Base-by-base conservation (phyloP, 495 filamentous ascomycete genomes). In the Aspergillus bridgeri region DNA sequence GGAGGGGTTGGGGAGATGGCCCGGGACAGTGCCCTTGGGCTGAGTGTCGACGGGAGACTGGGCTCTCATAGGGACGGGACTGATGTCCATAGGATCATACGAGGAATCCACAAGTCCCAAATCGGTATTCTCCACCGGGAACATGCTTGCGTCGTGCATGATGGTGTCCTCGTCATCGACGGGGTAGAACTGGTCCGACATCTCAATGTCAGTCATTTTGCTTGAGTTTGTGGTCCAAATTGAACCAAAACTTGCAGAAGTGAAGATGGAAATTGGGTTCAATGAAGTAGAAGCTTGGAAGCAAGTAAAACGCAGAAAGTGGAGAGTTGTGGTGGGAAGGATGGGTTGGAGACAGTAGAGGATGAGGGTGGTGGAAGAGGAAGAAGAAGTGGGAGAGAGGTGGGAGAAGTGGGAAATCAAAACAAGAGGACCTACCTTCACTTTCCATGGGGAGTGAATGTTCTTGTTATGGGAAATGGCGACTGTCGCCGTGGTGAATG, bases 51-150 rank as follows among this genome's bases (percentile, higher is more conserved):
- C 27, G n/a, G 18, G 48, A 19, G 48, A 33, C 20, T 8, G 48
- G 22, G 6, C 48, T 1, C 3, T n/a, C 15, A 49, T 13, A 23
- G 57, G 38, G 45, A 54, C 19, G 19, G 59, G 50, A 29, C 47
- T 53, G 22, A 63, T 60, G 25, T 67, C 59, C 64, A 64, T 67
- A 6, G 61, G 59, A 58, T 62, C 61, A 27, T 48, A 50, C 19
- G 27, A 17, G 17, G 6, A 8, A 45, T 52, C 48, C 15, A n/a
- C 13, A 20, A 20, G 2, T 5, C 22, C 48, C 5, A n/a, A n/a
- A 13, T 11, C 48, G n/a, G 54, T 5, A 15, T 45, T 46, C 17
- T 57, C 44, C 2, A 51, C 3, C 24, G 59, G 50, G 5, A 56
- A 8, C 27, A 60, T 22, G 56, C 54, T 56, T n/a, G 38, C 56